Base-by-base conservation (phyloP, 2,329 filamentous ascomycete genomes). In the Ophiostoma pallidulum region DNA sequence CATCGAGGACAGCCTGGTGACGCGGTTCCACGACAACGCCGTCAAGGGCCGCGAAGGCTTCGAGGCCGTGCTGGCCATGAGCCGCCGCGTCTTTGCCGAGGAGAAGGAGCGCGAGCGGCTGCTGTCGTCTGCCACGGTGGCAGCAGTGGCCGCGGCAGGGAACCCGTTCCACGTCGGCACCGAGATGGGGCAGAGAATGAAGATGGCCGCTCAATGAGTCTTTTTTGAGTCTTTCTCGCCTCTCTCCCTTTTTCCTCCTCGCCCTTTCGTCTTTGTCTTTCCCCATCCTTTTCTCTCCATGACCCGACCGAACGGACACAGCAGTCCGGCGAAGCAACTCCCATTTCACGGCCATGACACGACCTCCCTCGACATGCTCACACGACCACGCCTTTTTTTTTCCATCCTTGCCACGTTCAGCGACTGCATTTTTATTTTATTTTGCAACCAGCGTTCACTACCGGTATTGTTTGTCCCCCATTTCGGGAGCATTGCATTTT, bases 61-160 rank as follows among this genome's bases (percentile, higher is more conserved):
- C 62, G 92, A 98, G 71, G 80, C 84, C 53, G 92, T 98, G 8
- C 75, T 98, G 28, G 86, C 88, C 62, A 95, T 95, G 82, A 94
- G 88, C 66, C 74, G 91, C 56, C 79, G 86, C 61, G 90, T 90
- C 1, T 97, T 96, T 61, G 84, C 86, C 48, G 87, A 96, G 73
- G 88, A 97, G 69, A 79, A 81, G 64, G 84, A 86, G 62, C 73
- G 78, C 52, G 73, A 77, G 58, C 56, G 57, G 10, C 39, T 53
- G 47, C 45, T 53, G 41, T 41, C 49, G n/a, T 51, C 52, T 4
- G 53, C 52, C 16, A 54, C 52, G 6, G 49, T 44, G 4, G 49
- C 54, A 3, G 54, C 52, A 13, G 54, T 54, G 13, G 51, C 48
- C 5, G 52, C 52, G 0, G 54, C 53, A 8, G 51, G 51, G 18